Base-by-base conservation (phyloP, 768 basidiomycete species). In the Tremella fuciformis region DNA sequence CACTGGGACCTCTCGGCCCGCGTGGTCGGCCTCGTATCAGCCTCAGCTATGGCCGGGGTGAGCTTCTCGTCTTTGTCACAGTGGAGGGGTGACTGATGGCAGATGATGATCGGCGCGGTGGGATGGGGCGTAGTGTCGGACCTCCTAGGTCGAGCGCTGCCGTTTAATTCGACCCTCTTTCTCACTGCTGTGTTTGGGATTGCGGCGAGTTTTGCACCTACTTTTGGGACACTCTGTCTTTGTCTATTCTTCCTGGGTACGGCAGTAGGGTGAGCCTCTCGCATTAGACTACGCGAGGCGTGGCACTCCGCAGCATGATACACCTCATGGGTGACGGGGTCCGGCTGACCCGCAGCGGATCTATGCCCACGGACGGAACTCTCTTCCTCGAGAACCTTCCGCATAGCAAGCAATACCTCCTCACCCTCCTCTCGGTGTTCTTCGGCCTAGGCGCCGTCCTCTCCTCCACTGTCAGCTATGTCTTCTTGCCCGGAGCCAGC, bases 91-190 rank as follows among this genome's bases (percentile, higher is more conserved):
- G 2, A 53, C 39, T 92, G 92, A 71, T 85, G 83, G 11, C 90
- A 94, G n/a, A 98, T 98, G 94, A 96, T 97, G 91, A 73, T 96
- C 51, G 90, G 93, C 1, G 88, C 89, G 1, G 78, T 92, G 8
- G 88, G 87, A 3, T 92, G 93, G 92, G 93, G 93, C 19, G 47
- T 65, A 84, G 85, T 87, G 63, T 93, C 92, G 9, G 94, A 98
- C 76, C 78, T 94, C 4, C 79, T 89, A 70, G 96, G 96, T 2
- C 85, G 94, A 39, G 88, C 85, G 55, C 79, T 87, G 1, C 92
- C 93, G 0, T 99, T 98, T 80, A 96, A 97, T 63, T 83, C 85
- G 1, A 98, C 96, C 0, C 83, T 99, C 1, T 87, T 89, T 75
- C 85, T 98, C 71, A 93, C 94, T 0, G 81, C 91, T 18, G 41